Base-by-base conservation (phyloP, 2,329 filamentous ascomycete genomes). In the Aspergillus novoparasiticus region DNA sequence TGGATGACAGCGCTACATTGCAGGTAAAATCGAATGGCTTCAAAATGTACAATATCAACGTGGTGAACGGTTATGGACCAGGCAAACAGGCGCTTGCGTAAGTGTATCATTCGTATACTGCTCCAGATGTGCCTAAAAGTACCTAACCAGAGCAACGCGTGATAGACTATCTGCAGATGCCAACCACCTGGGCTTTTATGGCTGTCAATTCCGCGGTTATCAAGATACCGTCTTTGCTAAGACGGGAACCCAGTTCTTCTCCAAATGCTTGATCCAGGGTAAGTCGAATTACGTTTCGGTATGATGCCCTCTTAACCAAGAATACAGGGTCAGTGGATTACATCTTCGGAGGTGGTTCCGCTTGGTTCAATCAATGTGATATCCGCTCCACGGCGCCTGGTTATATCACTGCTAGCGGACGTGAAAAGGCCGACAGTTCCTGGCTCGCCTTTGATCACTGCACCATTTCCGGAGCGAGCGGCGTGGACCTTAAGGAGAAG, bases 191-290 rank as follows among this genome's bases (percentile, higher is more conserved):
- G 73, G 72, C 11, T 78, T 77, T 60, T 78, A 78, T 28, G 76
- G 71, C 4, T 77, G 75, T 56, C 68, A 71, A 21, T 77, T 77
- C 58, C 62, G 64, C 5, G 72, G 76, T 2, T 77, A 77, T 57
- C 76, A 78, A 46, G 76, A 78, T 43, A 78, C 76, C 0, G 66
- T 78, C 6, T 76, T 75, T 19, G 75, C 72, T 12, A 76, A 76
- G 54, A 57, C 69, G 3, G 75, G 75, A 16, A 69, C 67, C 3
- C 76, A 78, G 39, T 76, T 75, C 54, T 77, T 76, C 60, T 71
- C 68, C 16, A 74, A 76, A 46, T 75, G 69, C 65, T 66, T 66
- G 59, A 71, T 76, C 21, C 70, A 75, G 65, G 73, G 74, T 71
- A 61, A 28, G 34, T 43, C 0, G 16, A n/a, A 41, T 41, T 1